A percentile compares a stretch with the other conserved stretches of the same genome.
Evolutionary conservation across 306 rosid species (phyloP).

Genomic region (Ceratonia siliqua): DNA sequence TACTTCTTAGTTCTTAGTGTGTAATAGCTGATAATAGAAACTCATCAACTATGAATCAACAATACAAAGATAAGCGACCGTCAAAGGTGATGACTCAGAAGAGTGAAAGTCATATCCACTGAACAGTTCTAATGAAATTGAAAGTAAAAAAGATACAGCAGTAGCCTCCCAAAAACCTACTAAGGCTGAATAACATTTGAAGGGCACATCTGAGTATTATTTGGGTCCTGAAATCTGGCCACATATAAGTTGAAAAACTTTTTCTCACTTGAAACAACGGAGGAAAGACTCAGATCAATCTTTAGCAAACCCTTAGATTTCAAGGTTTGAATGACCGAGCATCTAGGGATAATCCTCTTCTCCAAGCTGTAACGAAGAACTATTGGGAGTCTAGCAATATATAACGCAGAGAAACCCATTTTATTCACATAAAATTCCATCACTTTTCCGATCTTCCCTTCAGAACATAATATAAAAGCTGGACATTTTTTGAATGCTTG

Average conservation of each 20-base stretch:
- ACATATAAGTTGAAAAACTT: not conserved
- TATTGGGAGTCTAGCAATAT: not conserved
- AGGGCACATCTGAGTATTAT: not conserved
- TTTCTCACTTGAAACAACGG: not conserved
- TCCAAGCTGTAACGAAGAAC: slow-evolving; percentile 27
- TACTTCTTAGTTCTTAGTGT: too few relatives aligned
- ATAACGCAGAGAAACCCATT: not conserved
- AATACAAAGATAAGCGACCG: too few relatives aligned
- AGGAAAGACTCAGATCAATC: not conserved
- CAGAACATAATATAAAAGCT: not conserved
- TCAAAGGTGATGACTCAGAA: too few relatives aligned
- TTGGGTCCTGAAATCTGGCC: not conserved
- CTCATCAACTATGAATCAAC: too few relatives aligned
- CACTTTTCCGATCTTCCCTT: not conserved
- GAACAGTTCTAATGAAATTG: not conserved
- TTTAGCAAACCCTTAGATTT: not conserved
- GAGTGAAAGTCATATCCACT: too few relatives aligned
- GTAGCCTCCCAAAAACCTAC: not conserved
- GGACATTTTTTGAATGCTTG: slow-evolving; percentile 37
- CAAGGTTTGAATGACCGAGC: not conserved
- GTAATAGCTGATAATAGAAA: too few relatives aligned
- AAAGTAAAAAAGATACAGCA: not conserved
- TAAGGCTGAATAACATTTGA: not conserved
- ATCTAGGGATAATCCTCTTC: slow-evolving; percentile 35
- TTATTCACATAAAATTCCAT: slow-evolving; percentile 30